Evolutionary conservation across 208 protist genomes (phyloP).

Genomic region (Balamuthia mandrillaris): DNA sequence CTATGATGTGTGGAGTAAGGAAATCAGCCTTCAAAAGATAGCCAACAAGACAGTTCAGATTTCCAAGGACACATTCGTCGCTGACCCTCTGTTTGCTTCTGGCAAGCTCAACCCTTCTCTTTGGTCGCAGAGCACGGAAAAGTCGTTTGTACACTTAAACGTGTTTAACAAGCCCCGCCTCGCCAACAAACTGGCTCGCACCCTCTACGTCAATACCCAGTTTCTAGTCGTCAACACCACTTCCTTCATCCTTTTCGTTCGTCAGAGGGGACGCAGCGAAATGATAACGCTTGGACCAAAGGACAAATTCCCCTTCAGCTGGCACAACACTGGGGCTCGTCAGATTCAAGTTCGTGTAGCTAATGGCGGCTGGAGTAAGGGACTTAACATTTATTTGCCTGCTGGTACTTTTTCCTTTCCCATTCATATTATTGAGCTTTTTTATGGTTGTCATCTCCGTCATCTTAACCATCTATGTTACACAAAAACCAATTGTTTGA

Average conservation of each 20-base stretch:
- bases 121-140: no score
- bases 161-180: background rate
- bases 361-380: background rate
- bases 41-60: no score
- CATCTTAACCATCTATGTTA: no score
- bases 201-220: slow-evolving; percentile 35
- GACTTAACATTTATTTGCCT: background rate
- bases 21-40: no score
- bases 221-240: slow-evolving; percentile 14
- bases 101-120: no score
- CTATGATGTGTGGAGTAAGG: background rate
- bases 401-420: no score
- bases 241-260: background rate
- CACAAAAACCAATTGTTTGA: no score
- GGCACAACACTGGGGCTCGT: background rate
- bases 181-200: background rate
- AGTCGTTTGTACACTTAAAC: slow-evolving; percentile 20
- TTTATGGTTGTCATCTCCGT: no score
- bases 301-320: slow-evolving; percentile 16
- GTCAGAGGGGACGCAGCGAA: slow-evolving; percentile 3
- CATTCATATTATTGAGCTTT: no score
- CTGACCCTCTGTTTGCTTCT: no score
- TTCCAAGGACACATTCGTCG: no score
- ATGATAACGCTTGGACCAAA: background rate
- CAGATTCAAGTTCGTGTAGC: slow-evolving; percentile 20